phyloP scores from a whole-genome alignment of 2,329 filamentous ascomycete genomes.

The Penicillium italicum region DNA sequence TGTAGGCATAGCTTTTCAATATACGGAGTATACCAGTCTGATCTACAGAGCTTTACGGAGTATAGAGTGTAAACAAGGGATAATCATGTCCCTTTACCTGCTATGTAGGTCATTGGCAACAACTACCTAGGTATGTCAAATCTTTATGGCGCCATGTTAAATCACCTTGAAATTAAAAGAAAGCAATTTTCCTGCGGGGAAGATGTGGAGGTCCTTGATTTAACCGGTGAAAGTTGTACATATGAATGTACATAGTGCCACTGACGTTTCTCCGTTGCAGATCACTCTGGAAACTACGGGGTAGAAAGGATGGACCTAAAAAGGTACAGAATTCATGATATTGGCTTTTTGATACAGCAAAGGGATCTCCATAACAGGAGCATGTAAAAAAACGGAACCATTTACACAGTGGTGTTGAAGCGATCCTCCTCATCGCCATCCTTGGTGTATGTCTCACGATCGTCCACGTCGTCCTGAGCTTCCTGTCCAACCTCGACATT shows the following conservation, averaged over 20 bases:
- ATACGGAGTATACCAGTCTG: not conserved
- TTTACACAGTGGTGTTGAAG: constrained; percentile 47
- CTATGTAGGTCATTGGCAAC: not conserved
- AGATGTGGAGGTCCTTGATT: constrained; percentile 7
- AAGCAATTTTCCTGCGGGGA: constrained; percentile 15
- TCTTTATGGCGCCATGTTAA: not conserved
- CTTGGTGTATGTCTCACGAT: constrained; percentile 44
- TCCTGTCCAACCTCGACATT: constrained; percentile 40
- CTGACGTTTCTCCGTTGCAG: constrained; percentile 17
- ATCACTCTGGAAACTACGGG: constrained; percentile 3
- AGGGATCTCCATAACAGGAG: not conserved
- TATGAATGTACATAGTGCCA: not conserved
- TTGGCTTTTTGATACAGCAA: constrained; percentile 21
- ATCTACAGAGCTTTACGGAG: too few species aligned
- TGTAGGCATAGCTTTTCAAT: not conserved
- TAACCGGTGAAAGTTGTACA: constrained; percentile 9
- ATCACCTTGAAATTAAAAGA: not conserved
- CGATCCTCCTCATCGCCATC: constrained; percentile 46
- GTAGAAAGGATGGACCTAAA: not conserved
- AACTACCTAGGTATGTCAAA: not conserved
- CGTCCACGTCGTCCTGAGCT: constrained; percentile 41
- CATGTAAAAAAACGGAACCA: constrained; percentile 2
- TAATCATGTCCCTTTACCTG: not conserved
- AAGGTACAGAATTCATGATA: constrained; percentile 11
- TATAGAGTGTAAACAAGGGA: not conserved